Percentiles rank a stretch among this genome's conserved stretches.
Conservation (phyloP, 2,329 filamentous ascomycete species). For the Clarireedia sp. region DNA sequence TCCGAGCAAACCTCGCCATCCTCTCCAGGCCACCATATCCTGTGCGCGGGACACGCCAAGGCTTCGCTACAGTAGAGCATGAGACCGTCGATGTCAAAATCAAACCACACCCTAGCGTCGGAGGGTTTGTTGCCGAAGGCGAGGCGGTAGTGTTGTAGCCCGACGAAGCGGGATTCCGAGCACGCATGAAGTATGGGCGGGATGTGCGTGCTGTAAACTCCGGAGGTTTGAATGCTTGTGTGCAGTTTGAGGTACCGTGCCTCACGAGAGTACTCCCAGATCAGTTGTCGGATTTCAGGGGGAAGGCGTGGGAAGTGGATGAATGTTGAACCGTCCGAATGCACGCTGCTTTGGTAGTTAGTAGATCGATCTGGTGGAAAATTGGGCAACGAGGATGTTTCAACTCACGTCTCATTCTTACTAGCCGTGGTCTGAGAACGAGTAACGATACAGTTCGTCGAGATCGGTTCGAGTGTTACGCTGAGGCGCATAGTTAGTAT, state of each 20-base stretch:
- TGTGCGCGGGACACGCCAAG: background rate
- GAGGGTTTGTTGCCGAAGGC: background rate
- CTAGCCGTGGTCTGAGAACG: background rate
- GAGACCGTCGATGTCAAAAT: background rate
- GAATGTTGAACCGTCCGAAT: background rate
- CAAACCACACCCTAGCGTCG: background rate
- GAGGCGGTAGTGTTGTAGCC: background rate
- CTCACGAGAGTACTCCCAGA: background rate
- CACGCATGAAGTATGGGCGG: background rate
- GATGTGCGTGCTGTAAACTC: background rate
- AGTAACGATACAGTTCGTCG: background rate
- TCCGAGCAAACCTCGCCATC: background rate
- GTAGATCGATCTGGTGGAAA: background rate
- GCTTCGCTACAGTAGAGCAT: background rate
- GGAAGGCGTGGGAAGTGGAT: background rate
- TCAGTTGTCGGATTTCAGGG: background rate
- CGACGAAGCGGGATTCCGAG: background rate
- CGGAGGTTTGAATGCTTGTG: background rate
- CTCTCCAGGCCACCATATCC: background rate
- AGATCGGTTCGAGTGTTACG: background rate
- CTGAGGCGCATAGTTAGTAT: background rate
- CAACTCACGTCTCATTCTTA: background rate
- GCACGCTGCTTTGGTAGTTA: background rate
- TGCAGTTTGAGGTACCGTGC: background rate
- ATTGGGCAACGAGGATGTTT: background rate